Evolutionary conservation across 352 stramenopile genomes (phyloP).

Genomic region (Achlya hypogyna): DNA sequence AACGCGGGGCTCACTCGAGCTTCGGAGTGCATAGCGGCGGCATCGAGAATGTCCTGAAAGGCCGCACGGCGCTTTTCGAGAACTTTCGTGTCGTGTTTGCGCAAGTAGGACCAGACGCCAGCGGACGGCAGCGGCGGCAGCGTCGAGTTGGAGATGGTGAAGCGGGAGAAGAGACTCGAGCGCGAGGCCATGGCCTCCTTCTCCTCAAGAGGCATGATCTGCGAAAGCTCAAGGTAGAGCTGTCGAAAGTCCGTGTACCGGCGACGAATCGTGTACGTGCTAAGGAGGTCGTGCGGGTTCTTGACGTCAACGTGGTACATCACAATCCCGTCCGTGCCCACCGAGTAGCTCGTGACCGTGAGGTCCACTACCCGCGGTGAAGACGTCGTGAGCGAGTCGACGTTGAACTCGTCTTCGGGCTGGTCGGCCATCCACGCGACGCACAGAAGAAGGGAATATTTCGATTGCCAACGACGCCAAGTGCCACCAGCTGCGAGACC

Average conservation of each 20-base stretch:
- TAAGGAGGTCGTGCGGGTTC: slow-evolving; percentile 56
- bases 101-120: slow-evolving; percentile 73
- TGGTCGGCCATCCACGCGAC: too few species aligned
- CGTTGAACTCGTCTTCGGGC: neutral
- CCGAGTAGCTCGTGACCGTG: slow-evolving; percentile 38
- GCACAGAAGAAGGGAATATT: too few species aligned
- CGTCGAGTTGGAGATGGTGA: slow-evolving; percentile 19
- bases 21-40: slow-evolving; percentile 65
- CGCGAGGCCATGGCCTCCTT: neutral
- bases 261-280: slow-evolving; percentile 77
- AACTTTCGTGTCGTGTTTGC: slow-evolving; percentile 66
- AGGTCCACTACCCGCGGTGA: slow-evolving; percentile 6
- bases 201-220: slow-evolving; percentile 28
- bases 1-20: slow-evolving; percentile 53
- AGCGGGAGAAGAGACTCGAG: slow-evolving; percentile 12
- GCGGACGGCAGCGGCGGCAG: slow-evolving; percentile 65
- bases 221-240: slow-evolving; percentile 53
- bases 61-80: slow-evolving; percentile 72
- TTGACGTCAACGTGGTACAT: slow-evolving; percentile 87
- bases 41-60: slow-evolving; percentile 73
- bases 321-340: slow-evolving; percentile 48
- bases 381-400: neutral
- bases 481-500: too few species aligned
- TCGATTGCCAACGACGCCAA: too few species aligned
- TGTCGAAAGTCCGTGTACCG: slow-evolving; percentile 76